Evolutionary conservation across 2,329 filamentous ascomycete genomes (phyloP), one percentile per base, ranked within the genome.

Genomic region (Nothophaeocryptopus gaeumannii): DNA sequence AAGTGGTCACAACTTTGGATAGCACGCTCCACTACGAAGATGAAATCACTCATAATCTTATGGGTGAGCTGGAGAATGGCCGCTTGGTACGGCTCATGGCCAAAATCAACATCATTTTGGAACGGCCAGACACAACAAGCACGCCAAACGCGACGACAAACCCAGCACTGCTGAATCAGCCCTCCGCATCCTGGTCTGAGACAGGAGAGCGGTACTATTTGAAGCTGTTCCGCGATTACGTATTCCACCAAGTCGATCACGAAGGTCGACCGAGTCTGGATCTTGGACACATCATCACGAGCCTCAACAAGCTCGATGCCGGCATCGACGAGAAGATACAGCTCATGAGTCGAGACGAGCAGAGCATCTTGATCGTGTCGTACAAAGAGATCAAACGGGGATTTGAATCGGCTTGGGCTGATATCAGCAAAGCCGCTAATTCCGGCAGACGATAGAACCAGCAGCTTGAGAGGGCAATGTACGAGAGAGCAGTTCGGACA

Each of bases 221-320:
- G 57, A 96, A 96, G 72, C 79, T 99, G 8, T 97, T 97, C 76
- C 83, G 93, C 42, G 93, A 99, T 71, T 97, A 95, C 63, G 89
- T 96, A 35, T 99, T 97, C 72, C 93, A 99, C 69, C 91, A 95
- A 64, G 90, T 96, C 10, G 90, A 97, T 67, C 80, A 82, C 29
- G 83, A 89, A 50, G 90, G 89, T 11, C 86, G 88, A 45, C 87
- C 93, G 0, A 85, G 91, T 1, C 77, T 95, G 5, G 88, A 96
- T 65, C 75, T 96, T 50, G 92, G 87, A 2, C 91, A 97, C 72
- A 89, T 97, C 56, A 70, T 99, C 39, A 81, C 80, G 20, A 92
- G 86, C 64, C 72, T 99, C 59, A 96, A 95, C 73, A 96, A 96
- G 68, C 76, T 99, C 45, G 93, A 99, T 70, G 88, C 89, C 0